Conservation (phyloP, 176 grass and related monocot species). For the Carex pumila region DNA sequence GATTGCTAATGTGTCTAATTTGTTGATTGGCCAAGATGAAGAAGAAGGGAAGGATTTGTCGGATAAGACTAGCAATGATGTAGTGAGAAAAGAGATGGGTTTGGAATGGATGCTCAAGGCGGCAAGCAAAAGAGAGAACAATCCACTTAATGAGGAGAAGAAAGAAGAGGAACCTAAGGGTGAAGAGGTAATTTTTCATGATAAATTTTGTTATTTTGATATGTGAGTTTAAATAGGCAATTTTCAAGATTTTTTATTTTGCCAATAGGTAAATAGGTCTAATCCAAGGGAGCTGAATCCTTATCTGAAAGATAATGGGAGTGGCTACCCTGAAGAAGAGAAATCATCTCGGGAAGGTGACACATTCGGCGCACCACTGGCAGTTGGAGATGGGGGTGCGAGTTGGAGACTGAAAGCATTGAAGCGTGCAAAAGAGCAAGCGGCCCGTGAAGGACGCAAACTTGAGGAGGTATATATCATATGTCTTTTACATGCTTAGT, state of each 20-base stretch:
- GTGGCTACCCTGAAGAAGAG: constrained; percentile 69
- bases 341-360: constrained; percentile 17
- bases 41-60: constrained; percentile 14
- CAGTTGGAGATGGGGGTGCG: constrained; percentile 88
- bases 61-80: constrained; percentile 36
- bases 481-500: background rate
- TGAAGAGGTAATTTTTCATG: constrained; percentile 50
- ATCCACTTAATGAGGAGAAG: background rate
- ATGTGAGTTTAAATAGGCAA: background rate
- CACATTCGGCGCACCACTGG: constrained; percentile 50
- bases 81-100: constrained; percentile 78
- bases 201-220: background rate
- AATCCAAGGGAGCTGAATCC: constrained; percentile 78
- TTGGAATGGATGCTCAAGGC: constrained; percentile 94
- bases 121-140: constrained; percentile 37
- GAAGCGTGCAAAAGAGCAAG: constrained; percentile 96
- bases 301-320: constrained; percentile 62
- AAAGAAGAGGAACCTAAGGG: constrained; percentile 24
- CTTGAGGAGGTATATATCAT: constrained; percentile 55
- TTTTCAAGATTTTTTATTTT: background rate
- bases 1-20: constrained; percentile 8
- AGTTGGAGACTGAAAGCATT: constrained; percentile 98
- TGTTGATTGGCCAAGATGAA: constrained; percentile 14
- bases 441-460: constrained; percentile 62
- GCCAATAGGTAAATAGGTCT: constrained; percentile 36